phyloP scores from a whole-genome alignment of 2,329 filamentous ascomycete genomes.

The Fusarium solani-melongenae region DNA sequence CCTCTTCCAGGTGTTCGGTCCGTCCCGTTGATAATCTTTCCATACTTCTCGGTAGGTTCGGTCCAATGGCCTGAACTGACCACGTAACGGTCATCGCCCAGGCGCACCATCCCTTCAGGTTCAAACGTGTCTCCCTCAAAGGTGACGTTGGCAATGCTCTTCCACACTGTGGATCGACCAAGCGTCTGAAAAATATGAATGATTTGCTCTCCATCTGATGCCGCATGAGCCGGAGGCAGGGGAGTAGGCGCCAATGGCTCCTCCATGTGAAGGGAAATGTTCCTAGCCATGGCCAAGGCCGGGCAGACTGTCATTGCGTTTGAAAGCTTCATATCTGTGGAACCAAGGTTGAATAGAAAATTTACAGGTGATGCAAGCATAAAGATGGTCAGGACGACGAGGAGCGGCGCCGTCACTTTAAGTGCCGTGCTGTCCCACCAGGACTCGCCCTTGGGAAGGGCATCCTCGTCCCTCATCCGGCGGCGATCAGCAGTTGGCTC shows the following conservation, averaged over 20 bases:
- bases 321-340: constrained; percentile 30
- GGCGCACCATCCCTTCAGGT: constrained; percentile 59
- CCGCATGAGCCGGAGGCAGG: constrained; percentile 49
- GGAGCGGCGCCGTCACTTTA: constrained; percentile 29
- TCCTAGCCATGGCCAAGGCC: constrained; percentile 37
- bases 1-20: constrained; percentile 58
- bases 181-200: constrained; percentile 50
- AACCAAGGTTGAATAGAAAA: constrained; percentile 9
- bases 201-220: constrained; percentile 50
- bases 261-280: constrained; percentile 49
- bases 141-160: constrained; percentile 52
- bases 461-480: not conserved
- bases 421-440: constrained; percentile 25
- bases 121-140: constrained; percentile 60
- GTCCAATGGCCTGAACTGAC: constrained; percentile 59
- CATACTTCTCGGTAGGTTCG: constrained; percentile 51
- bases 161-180: constrained; percentile 55
- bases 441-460: not conserved
- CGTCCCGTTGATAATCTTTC: constrained; percentile 61
- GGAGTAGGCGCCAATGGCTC: constrained; percentile 48
- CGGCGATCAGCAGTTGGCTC: not conserved
- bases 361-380: constrained; percentile 27
- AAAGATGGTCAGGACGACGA: constrained; percentile 29
- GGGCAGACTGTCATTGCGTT: constrained; percentile 32
- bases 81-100: constrained; percentile 56